A percentile compares a stretch with the other conserved stretches of the same genome.
Evolutionary conservation across 495 filamentous ascomycete genomes (phyloP).

Genomic region (Patellaria atrata): DNA sequence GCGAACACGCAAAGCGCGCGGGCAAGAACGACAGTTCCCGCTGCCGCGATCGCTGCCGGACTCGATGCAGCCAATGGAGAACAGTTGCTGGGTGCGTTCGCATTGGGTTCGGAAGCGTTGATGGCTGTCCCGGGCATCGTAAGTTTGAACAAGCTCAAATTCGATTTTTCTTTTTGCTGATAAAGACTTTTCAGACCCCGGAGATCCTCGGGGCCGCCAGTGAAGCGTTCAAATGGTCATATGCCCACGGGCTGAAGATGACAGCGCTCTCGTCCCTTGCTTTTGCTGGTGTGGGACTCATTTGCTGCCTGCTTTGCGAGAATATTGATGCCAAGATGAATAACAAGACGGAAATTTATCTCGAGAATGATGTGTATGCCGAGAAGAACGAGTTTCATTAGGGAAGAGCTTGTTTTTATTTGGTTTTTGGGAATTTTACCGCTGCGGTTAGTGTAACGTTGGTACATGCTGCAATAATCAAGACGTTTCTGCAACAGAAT

Average conservation of each 20-base stretch:
- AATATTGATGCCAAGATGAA: slow-evolving; percentile 26
- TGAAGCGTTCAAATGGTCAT: slow-evolving; percentile 23
- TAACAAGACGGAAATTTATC: slow-evolving; percentile 23
- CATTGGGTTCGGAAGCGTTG: slow-evolving; percentile 20
- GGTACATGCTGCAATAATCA: too few species aligned
- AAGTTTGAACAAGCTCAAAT: too few species aligned
- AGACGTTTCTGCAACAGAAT: too few species aligned
- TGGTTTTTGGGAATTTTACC: too few species aligned
- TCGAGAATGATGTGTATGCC: slow-evolving; percentile 26
- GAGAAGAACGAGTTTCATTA: slow-evolving; percentile 26
- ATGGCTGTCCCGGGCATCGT: slow-evolving; percentile 21
- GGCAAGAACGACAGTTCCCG: slow-evolving; percentile 15
- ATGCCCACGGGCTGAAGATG: slow-evolving; percentile 23
- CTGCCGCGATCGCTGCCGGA: slow-evolving; percentile 21
- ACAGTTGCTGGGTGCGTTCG: slow-evolving; percentile 22
- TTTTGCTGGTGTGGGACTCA: slow-evolving; percentile 22
- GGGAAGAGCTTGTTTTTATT: too few species aligned
- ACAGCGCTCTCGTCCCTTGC: slow-evolving; percentile 19
- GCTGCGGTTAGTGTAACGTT: too few species aligned
- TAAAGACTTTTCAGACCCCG: too few species aligned
- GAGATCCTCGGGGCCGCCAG: slow-evolving; percentile 21
- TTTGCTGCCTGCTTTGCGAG: slow-evolving; percentile 21
- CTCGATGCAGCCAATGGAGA: slow-evolving; percentile 10
- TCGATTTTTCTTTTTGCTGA: too few species aligned
- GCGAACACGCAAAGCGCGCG: slow-evolving; percentile 19